Evolutionary conservation across 2,329 filamentous ascomycete genomes (phyloP).

Genomic region (Pseudodiploospora longispora): DNA sequence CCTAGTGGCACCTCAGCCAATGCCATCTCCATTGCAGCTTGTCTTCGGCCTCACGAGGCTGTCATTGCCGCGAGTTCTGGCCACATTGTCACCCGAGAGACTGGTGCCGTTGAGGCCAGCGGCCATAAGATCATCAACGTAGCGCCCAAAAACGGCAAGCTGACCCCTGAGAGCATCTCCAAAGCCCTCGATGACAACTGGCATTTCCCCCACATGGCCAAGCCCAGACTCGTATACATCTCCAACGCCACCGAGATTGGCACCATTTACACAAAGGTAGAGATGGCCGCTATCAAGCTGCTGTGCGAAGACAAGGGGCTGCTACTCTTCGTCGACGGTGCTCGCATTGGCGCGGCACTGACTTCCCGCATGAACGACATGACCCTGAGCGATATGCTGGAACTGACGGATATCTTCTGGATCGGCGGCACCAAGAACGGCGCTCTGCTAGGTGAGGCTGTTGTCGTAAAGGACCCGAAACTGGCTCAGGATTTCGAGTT

Average conservation of each 20-base stretch:
- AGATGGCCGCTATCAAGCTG: constrained; percentile 32
- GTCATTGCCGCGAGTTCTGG: constrained; percentile 42
- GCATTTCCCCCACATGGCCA: constrained; percentile 44
- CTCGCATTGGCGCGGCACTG: constrained; percentile 36
- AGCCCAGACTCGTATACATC: constrained; percentile 42
- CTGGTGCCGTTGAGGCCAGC: constrained; percentile 42
- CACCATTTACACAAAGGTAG: constrained; percentile 36
- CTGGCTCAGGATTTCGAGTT: constrained; percentile 41
- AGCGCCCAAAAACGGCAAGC: constrained; percentile 35
- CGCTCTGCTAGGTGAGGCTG: constrained; percentile 40
- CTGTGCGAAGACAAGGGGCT: constrained; percentile 33
- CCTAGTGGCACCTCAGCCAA: constrained; percentile 45
- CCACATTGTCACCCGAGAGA: constrained; percentile 41
- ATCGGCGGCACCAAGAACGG: constrained; percentile 46
- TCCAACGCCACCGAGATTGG: constrained; percentile 44
- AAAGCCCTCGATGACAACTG: constrained; percentile 38
- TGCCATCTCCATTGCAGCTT: constrained; percentile 43
- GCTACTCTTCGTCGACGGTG: constrained; percentile 40
- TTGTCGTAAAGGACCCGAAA: constrained; percentile 34
- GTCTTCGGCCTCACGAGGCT: constrained; percentile 41
- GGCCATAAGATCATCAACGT: constrained; percentile 45
- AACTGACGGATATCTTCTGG: constrained; percentile 45
- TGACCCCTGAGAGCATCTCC: constrained; percentile 34
- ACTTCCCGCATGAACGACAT: constrained; percentile 35
- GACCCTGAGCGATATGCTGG: constrained; percentile 34